Percentiles rank a stretch among this genome's conserved stretches.
Evolutionary conservation across 306 rosid species (phyloP).

Genomic region (cucumber (Cucumis sativus)): DNA sequence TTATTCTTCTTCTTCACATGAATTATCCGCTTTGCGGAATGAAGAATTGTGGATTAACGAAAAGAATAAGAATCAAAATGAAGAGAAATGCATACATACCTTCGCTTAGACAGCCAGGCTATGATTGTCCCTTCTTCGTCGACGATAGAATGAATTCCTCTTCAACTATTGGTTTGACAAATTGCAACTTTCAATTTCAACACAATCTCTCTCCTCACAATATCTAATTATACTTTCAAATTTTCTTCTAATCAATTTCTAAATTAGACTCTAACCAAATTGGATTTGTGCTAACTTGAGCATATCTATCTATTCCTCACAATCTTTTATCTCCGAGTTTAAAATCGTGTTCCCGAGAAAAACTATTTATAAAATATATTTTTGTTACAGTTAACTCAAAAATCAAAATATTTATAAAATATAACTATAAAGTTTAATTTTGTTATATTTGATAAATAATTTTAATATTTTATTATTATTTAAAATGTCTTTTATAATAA

Average conservation of each 20-base stretch:
- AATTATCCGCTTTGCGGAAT: neutral
- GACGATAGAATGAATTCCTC: neutral
- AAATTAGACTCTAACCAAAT: neutral
- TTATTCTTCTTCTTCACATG: neutral
- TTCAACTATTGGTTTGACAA: neutral
- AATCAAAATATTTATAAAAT: too few species aligned
- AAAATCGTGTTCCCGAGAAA: too few species aligned
- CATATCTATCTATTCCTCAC: too few species aligned
- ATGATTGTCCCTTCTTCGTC: neutral
- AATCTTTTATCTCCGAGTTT: too few species aligned
- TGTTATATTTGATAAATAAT: too few species aligned
- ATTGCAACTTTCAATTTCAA: neutral
- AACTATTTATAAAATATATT: too few species aligned
- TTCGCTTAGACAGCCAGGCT: slow-evolving; percentile 5
- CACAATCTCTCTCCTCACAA: neutral
- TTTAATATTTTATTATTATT: too few species aligned
- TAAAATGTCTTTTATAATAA: too few species aligned
- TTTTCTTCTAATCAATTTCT: too few species aligned
- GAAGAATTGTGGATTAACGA: neutral
- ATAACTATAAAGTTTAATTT: too few species aligned
- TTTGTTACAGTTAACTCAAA: too few species aligned
- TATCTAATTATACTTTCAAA: neutral
- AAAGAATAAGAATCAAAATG: neutral
- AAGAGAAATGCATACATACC: neutral
- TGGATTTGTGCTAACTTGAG: too few species aligned